Evolutionary conservation across 1,284 basidiomycete species (phyloP), one percentile per base, ranked within the genome.

Genomic region (Fomitopsis schrenkii): DNA sequence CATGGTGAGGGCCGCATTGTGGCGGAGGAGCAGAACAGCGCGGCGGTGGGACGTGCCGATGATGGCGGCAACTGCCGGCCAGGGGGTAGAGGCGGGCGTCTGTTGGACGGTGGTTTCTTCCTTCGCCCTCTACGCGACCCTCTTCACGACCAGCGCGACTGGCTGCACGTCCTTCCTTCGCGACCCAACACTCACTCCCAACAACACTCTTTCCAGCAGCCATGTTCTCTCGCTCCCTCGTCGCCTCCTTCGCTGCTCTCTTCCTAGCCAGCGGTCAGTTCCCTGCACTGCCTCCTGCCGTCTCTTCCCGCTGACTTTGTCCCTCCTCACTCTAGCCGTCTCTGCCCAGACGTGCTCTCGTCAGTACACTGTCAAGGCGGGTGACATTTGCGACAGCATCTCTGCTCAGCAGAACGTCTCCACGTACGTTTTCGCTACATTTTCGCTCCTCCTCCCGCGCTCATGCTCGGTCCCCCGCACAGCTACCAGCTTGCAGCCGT

Each of bases 401-500:
- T 90, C 88, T 61, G 81, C 82, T 41, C 79, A 81, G 19, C 71
- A 89, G 50, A 80, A 83, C 57, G 87, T 82, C 61, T 90, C 90
- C 33, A 90, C 89, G 83, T 89, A 68, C 57, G 80, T 75, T 33
- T 1, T 41, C 17, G 12, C 26, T 22, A 2, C 28, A 1, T 17
- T n/a, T 7, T 12, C 50, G 52, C 50, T 62, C 40, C 53, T 60
- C 26, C 53, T 52, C 52, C 52, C 62, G 38, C 60, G 33, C 52
- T 40, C 41, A 44, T n/a, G 22, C 35, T 35, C 58, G 56, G 60
- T 15, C 2, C 12, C 10, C 9, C 15, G 5, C 22, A n/a, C 65
- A 90, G 88, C 19, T 92, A 87, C 76, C 90, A 93, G 74, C 83
- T 93, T 55, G 82, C 85, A 2, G 80, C 79, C 14, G 76, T 84